Evolutionary conservation across 805 yeast species (phyloP).

Genomic region (Martiniozyma abietophila): DNA sequence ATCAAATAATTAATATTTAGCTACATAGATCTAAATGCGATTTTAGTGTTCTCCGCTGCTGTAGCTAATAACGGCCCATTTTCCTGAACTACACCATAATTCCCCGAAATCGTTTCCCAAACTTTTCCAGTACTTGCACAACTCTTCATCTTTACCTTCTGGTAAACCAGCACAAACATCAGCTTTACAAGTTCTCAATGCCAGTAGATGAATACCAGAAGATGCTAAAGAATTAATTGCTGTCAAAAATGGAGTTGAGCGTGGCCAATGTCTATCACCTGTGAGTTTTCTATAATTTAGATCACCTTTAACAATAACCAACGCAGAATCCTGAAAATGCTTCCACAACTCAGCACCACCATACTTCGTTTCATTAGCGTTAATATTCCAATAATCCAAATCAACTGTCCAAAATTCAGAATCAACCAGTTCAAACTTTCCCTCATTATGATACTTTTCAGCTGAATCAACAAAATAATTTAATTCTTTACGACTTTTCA

Average conservation of each 20-base stretch:
- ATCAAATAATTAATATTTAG: neutral
- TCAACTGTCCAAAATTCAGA: conserved; percentile 84
- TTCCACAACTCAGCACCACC: conserved; percentile 56
- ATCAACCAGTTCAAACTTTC: conserved; percentile 42
- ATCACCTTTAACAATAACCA: conserved; percentile 89
- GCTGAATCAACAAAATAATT: conserved; percentile 39
- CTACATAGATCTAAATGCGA: neutral
- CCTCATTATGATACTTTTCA: conserved; percentile 34
- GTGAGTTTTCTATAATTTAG: conserved; percentile 90
- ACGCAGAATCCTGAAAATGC: conserved; percentile 51
- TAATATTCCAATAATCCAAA: conserved; percentile 64
- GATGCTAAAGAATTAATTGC: conserved; percentile 65
- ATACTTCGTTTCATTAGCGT: conserved; percentile 38
- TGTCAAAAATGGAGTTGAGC: conserved; percentile 59
- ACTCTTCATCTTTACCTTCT: conserved; percentile 61
- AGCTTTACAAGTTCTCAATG: conserved; percentile 91
- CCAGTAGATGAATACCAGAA: conserved; percentile 54
- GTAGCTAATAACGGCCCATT: conserved; percentile 84
- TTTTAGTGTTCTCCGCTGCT: conserved; percentile 28
- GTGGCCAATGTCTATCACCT: conserved; percentile 84
- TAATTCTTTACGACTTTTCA: conserved; percentile 35
- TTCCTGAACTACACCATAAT: conserved; percentile 83
- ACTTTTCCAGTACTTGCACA: conserved; percentile 46
- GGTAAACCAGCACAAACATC: conserved; percentile 86
- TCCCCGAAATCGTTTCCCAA: conserved; percentile 56